Conservation (phyloP, 2,329 filamentous ascomycete genomes). For the Pseudocercospora eumusae region DNA sequence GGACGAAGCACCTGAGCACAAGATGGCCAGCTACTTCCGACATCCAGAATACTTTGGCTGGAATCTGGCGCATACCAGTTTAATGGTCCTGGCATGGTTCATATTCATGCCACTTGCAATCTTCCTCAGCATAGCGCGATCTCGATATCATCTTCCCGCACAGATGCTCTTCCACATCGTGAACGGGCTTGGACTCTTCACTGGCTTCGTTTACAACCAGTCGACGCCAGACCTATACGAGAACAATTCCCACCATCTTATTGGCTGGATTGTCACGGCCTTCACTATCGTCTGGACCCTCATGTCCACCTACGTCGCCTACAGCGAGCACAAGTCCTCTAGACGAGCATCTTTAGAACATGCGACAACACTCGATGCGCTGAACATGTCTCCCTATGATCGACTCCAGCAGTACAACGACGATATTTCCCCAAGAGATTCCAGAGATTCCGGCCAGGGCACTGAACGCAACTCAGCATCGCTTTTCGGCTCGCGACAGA, state of each 20-base stretch:
- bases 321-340: slow-evolving; percentile 39
- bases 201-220: slow-evolving; percentile 72
- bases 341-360: slow-evolving; percentile 18
- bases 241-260: slow-evolving; percentile 82
- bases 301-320: slow-evolving; percentile 65
- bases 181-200: slow-evolving; percentile 60
- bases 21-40: slow-evolving; percentile 57
- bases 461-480: slow-evolving; percentile 33
- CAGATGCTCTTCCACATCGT: slow-evolving; percentile 60
- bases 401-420: slow-evolving; percentile 29
- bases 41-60: slow-evolving; percentile 55
- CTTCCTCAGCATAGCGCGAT: slow-evolving; percentile 81
- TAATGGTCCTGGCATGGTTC: slow-evolving; percentile 73
- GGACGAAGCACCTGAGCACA: slow-evolving; percentile 25
- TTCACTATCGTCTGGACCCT: slow-evolving; percentile 69
- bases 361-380: slow-evolving; percentile 13
- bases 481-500: slow-evolving; percentile 36
- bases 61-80: slow-evolving; percentile 68
- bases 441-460: slow-evolving; percentile 44
- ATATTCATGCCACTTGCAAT: slow-evolving; percentile 74
- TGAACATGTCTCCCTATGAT: slow-evolving; percentile 38
- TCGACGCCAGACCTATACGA: slow-evolving; percentile 83
- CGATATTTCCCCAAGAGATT: slow-evolving; percentile 38
- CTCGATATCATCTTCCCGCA: slow-evolving; percentile 67
- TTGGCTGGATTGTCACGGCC: slow-evolving; percentile 81